Conservation (phyloP, 2,329 filamentous ascomycete genomes). For the Saccharata proteae region DNA sequence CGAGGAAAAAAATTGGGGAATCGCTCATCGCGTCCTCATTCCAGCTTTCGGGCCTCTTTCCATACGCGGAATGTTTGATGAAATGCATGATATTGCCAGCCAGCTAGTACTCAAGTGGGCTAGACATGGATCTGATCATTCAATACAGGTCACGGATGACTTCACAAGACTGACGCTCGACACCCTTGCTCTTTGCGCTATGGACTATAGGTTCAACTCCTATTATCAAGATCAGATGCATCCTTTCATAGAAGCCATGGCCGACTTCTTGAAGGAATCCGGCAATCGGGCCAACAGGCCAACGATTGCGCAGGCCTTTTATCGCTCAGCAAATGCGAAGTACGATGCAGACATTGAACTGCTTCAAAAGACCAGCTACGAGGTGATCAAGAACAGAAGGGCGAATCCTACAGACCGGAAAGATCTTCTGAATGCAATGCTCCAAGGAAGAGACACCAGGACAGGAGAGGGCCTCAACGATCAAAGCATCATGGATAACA, state of each 20-base stretch:
- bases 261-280: conserved; percentile 23
- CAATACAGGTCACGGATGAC: conserved; percentile 25
- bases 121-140: conserved; percentile 31
- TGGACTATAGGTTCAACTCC: conserved; percentile 31
- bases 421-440: conserved; percentile 49
- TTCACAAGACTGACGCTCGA: conserved; percentile 27
- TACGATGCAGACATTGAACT: conserved; percentile 41
- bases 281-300: conserved; percentile 21
- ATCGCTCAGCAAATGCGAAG: conserved; percentile 28
- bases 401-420: conserved; percentile 42
- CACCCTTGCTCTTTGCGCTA: conserved; percentile 26
- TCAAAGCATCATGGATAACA: conserved; percentile 53
- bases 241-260: conserved; percentile 27
- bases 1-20: conserved; percentile 29
- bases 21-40: conserved; percentile 53
- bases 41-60: conserved; percentile 58
- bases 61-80: conserved; percentile 55
- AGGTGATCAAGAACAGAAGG: conserved; percentile 46
- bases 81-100: conserved; percentile 45
- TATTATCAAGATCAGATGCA: conserved; percentile 25
- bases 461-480: conserved; percentile 47
- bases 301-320: conserved; percentile 22
- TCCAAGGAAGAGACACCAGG: conserved; percentile 48
- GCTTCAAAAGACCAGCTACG: conserved; percentile 43
- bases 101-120: conserved; percentile 60